A percentile compares a stretch with the other conserved stretches of the same genome.
These are phyloP conservation scores for Backusella tuberculispora DNA, from an alignment of 192 early-diverging fungal genomes.

Conservation along the genomic window DNA sequence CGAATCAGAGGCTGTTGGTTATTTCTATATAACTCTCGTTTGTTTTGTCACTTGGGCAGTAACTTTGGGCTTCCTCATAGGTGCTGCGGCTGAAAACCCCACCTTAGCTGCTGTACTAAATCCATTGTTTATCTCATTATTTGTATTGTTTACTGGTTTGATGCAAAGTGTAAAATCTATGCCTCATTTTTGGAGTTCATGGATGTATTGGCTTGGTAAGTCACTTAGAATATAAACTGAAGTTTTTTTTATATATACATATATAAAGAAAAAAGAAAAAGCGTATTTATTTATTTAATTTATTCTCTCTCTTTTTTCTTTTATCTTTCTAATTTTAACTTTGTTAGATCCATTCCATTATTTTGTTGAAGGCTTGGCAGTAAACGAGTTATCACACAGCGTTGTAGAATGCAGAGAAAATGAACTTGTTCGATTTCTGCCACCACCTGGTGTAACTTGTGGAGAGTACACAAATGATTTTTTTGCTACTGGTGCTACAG, in stretches of 20 bases:
- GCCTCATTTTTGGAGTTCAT: slow-evolving; percentile 62
- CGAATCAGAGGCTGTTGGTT: slow-evolving; percentile 51
- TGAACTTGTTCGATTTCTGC: slow-evolving; percentile 49
- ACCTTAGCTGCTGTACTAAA: slow-evolving; percentile 61
- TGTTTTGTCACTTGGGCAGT: slow-evolving; percentile 55
- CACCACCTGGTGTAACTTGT: slow-evolving; percentile 52
- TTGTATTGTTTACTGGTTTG: slow-evolving; percentile 64
- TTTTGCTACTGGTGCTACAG: slow-evolving; percentile 46
- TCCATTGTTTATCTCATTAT: slow-evolving; percentile 60
- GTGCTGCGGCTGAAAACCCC: slow-evolving; percentile 53
- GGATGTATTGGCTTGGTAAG: slow-evolving; percentile 59
- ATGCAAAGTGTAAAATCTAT: slow-evolving; percentile 55
- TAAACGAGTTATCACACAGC: slow-evolving; percentile 54
- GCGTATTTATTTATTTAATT: too few species aligned
- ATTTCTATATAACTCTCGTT: slow-evolving; percentile 63
- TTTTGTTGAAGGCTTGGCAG: slow-evolving; percentile 59
- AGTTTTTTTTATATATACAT: not conserved
- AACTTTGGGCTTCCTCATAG: slow-evolving; percentile 67
- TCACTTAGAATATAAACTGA: not conserved
- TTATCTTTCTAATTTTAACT: too few species aligned
- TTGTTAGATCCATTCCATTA: slow-evolving; percentile 62
- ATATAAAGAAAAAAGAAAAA: too few species aligned
- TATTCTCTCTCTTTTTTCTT: too few species aligned
- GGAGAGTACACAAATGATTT: slow-evolving; percentile 46
- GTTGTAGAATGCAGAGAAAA: slow-evolving; percentile 43